Conservation (phyloP, 2,329 filamentous ascomycete genomes). For the Aaosphaeria pasadenensis region DNA sequence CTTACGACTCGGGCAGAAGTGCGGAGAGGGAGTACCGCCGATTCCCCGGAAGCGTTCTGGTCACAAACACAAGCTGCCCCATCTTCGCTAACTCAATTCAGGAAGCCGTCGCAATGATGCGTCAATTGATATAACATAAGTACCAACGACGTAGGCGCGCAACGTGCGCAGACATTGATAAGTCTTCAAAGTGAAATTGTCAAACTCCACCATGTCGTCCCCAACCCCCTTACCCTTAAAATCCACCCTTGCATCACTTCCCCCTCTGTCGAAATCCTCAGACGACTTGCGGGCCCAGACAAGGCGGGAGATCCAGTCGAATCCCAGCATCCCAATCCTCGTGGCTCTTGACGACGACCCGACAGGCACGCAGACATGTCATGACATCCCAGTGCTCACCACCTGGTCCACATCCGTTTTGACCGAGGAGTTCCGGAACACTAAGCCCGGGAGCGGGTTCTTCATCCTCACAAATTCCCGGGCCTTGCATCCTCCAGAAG, state of each 20-base stretch:
- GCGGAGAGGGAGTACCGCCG: too few relatives aligned
- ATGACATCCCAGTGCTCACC: slow-evolving; percentile 55
- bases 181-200: background rate
- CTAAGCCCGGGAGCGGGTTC: slow-evolving; percentile 46
- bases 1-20: too few relatives aligned
- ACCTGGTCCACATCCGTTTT: slow-evolving; percentile 51
- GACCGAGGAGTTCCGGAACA: slow-evolving; percentile 41
- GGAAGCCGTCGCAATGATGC: too few relatives aligned
- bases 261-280: slow-evolving; percentile 11
- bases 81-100: too few relatives aligned
- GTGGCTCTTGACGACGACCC: slow-evolving; percentile 55
- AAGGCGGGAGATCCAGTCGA: slow-evolving; percentile 13
- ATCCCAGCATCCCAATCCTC: slow-evolving; percentile 19
- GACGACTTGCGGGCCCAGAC: slow-evolving; percentile 17
- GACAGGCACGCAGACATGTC: slow-evolving; percentile 62
- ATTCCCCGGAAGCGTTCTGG: too few relatives aligned
- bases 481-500: slow-evolving; percentile 50
- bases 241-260: slow-evolving; percentile 14
- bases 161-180: too few relatives aligned
- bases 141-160: too few relatives aligned
- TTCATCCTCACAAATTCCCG: slow-evolving; percentile 62
- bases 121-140: too few relatives aligned
- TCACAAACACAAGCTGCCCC: too few relatives aligned
- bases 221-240: slow-evolving; percentile 1
- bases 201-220: background rate